These are phyloP conservation scores for Sphaerosporella brunnea DNA, from an alignment of 495 filamentous ascomycete species.

Conservation along the genomic window DNA sequence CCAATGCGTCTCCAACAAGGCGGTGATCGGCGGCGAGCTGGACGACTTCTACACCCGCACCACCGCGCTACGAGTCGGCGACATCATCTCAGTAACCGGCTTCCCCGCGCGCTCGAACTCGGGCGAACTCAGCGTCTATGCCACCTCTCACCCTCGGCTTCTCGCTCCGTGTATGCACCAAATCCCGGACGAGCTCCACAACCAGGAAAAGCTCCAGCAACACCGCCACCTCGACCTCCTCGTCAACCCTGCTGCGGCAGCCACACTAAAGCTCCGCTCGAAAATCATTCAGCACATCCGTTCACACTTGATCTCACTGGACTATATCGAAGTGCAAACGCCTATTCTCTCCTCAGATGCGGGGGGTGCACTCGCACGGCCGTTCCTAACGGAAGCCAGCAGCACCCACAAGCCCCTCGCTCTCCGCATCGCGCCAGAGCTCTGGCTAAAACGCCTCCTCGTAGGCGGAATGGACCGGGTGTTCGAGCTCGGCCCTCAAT, in stretches of 20 bases:
- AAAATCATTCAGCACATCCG: slow-evolving; percentile 56
- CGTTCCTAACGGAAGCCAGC: slow-evolving; percentile 54
- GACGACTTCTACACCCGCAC: slow-evolving; percentile 42
- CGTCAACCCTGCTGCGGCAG: slow-evolving; percentile 43
- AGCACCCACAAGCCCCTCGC: slow-evolving; percentile 53
- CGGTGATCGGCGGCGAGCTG: slow-evolving; percentile 32
- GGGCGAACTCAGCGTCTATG: slow-evolving; percentile 63
- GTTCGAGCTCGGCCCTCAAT: slow-evolving; percentile 85
- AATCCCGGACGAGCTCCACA: slow-evolving; percentile 41
- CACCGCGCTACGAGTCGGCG: slow-evolving; percentile 46
- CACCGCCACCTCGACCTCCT: slow-evolving; percentile 71
- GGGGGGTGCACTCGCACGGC: slow-evolving; percentile 67
- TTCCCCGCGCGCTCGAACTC: slow-evolving; percentile 48
- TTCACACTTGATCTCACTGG: slow-evolving; percentile 47
- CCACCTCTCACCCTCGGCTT: slow-evolving; percentile 45
- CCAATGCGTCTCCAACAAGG: slow-evolving; percentile 56
- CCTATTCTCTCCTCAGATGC: slow-evolving; percentile 63
- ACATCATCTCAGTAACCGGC: slow-evolving; percentile 60
- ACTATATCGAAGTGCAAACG: slow-evolving; percentile 75
- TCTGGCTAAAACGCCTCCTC: slow-evolving; percentile 86
- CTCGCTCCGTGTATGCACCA: slow-evolving; percentile 61
- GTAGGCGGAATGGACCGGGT: slow-evolving; percentile 77
- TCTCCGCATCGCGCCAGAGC: slow-evolving; percentile 75
- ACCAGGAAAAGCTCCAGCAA: slow-evolving; percentile 46
- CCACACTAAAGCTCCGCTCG: slow-evolving; percentile 56